Evolutionary conservation across 228 moss, liverwort and hornwort species (phyloP).

Genomic region (Sphagnum magellanicum): DNA sequence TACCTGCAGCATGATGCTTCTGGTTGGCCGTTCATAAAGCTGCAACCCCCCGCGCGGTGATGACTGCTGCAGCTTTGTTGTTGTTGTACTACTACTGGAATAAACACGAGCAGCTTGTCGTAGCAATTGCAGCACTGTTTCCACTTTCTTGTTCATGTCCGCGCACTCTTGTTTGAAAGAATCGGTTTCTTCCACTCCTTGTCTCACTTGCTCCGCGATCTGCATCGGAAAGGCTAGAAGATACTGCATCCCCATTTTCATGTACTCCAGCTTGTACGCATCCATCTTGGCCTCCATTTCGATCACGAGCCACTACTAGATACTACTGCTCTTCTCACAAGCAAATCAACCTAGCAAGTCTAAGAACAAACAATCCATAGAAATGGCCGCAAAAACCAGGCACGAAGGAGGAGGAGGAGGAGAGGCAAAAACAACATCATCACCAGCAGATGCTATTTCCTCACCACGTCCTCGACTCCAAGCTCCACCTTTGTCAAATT

Average conservation of each 20-base stretch:
- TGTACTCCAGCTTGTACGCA: background rate
- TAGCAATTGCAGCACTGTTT: conserved; percentile 19
- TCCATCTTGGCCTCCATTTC: background rate
- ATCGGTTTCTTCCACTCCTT: conserved; percentile 35
- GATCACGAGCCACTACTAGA: no score
- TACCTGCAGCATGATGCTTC: conserved; percentile 45
- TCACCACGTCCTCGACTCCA: no score
- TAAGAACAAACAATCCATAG: no score
- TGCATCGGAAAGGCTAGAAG: conserved; percentile 28
- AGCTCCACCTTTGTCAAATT: no score
- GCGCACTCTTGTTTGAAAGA: conserved; percentile 51
- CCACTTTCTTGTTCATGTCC: conserved; percentile 37
- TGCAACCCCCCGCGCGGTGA: background rate
- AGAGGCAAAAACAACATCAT: no score
- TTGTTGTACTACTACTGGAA: conserved; percentile 15
- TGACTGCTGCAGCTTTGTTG: no score
- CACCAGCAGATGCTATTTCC: no score
- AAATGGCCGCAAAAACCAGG: no score
- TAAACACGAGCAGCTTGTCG: conserved; percentile 15
- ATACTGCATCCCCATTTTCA: conserved; percentile 40
- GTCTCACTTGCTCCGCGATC: conserved; percentile 24
- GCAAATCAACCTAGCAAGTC: no score
- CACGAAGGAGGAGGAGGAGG: no score
- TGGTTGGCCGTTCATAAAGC: conserved; percentile 48
- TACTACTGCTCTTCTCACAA: no score